Evolutionary conservation across 495 filamentous ascomycete genomes (phyloP).

Genomic region (Lasiosphaeria ovina): DNA sequence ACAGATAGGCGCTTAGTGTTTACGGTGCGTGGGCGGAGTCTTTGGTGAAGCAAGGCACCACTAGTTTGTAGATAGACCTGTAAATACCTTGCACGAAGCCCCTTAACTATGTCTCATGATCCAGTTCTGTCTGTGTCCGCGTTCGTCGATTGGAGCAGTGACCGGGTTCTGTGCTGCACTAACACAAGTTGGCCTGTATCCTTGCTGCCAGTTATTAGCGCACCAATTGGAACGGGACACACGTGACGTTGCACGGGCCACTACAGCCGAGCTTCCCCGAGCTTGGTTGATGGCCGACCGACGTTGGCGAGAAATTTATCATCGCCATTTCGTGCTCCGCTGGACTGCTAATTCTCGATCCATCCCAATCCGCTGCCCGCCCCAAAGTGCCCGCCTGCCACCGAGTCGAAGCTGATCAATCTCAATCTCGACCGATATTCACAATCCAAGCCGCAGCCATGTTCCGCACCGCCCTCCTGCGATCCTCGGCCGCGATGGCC

Average conservation of each 20-base stretch:
- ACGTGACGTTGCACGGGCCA: slow-evolving; percentile 22
- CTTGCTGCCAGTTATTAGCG: slow-evolving; percentile 4
- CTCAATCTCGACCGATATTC: neutral
- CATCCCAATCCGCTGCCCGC: slow-evolving; percentile 21
- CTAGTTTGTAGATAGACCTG: slow-evolving; percentile 35
- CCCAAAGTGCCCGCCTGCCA: slow-evolving; percentile 9
- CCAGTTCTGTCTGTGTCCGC: too few species aligned
- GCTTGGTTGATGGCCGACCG: slow-evolving; percentile 17
- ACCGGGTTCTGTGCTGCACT: neutral
- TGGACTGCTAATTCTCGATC: slow-evolving; percentile 10
- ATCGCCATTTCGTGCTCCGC: slow-evolving; percentile 23
- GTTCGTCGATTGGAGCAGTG: too few species aligned
- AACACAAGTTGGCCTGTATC: neutral
- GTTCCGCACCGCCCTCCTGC: slow-evolving; percentile 83
- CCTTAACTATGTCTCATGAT: neutral
- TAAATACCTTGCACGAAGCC: slow-evolving; percentile 20
- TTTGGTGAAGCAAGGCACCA: neutral
- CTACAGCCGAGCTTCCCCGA: slow-evolving; percentile 12
- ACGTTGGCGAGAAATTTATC: slow-evolving; percentile 47
- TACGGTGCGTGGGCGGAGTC: neutral
- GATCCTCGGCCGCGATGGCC: slow-evolving; percentile 53
- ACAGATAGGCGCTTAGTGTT: slow-evolving; percentile 58
- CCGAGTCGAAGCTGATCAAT: too few species aligned
- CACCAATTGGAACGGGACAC: neutral
- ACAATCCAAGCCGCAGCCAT: slow-evolving; percentile 43